phyloP scores from a whole-genome alignment of 2,329 filamentous ascomycete genomes.

The Aspergillus calidoustus region DNA sequence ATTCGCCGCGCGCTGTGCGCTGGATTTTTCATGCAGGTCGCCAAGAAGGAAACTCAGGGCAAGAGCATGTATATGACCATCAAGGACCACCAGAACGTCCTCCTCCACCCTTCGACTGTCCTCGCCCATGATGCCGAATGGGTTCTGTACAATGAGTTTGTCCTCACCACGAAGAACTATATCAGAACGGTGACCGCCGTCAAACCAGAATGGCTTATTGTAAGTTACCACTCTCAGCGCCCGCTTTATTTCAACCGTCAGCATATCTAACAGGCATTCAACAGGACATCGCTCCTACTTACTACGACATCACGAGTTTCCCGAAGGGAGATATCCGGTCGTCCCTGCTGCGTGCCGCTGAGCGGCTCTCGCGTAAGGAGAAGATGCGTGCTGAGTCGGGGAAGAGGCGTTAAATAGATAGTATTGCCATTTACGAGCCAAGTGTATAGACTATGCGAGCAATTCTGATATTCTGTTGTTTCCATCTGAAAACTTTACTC shows the following conservation, averaged over 20 bases:
- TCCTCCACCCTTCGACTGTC: constrained; percentile 92
- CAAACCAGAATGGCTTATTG: constrained; percentile 90
- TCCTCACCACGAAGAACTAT: constrained; percentile 97
- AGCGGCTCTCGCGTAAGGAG: constrained; percentile 60
- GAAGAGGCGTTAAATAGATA: constrained; percentile 37
- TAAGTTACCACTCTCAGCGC: constrained; percentile 54
- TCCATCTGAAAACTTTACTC: not conserved
- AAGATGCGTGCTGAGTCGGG: constrained; percentile 48
- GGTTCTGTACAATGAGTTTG: constrained; percentile 98
- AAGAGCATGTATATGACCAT: constrained; percentile 89
- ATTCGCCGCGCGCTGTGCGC: constrained; percentile 89
- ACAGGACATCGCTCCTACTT: constrained; percentile 88
- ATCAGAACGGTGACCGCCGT: constrained; percentile 92
- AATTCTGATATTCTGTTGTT: not conserved
- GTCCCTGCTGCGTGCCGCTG: constrained; percentile 58
- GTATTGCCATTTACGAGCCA: constrained; percentile 15
- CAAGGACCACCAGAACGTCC: constrained; percentile 92
- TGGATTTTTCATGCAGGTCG: constrained; percentile 99
- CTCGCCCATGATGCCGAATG: constrained; percentile 88
- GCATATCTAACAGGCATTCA: constrained; percentile 35
- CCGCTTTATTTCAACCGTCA: constrained; percentile 11
- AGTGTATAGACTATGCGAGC: constrained; percentile 20
- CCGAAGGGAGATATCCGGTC: constrained; percentile 83
- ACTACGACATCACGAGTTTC: constrained; percentile 86
- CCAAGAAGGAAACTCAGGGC: constrained; percentile 84